These are phyloP conservation scores for Cruciata laevipes DNA, from an alignment of 257 asterid genomes.

Conservation along the genomic window DNA sequence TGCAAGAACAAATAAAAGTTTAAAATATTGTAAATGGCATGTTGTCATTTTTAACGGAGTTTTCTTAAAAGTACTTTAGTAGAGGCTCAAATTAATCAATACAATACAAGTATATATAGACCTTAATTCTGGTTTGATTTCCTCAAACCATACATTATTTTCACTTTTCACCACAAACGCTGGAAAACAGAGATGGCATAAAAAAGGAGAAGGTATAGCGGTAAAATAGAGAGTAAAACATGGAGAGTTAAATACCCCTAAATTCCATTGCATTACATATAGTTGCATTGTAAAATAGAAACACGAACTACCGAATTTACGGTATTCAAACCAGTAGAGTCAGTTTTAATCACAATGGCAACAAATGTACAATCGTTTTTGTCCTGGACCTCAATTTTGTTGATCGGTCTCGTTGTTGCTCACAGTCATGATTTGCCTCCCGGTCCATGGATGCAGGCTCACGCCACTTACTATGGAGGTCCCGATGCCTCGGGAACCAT, in stretches of 20 bases:
- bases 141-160: too few relatives aligned
- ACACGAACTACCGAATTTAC: neutral
- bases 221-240: conserved; percentile 1
- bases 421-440: neutral
- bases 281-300: neutral
- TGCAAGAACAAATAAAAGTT: too few relatives aligned
- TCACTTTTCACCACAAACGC: too few relatives aligned
- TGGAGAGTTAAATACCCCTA: neutral
- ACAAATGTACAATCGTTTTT: neutral
- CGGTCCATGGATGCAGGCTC: conserved; percentile 34
- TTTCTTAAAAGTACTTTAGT: too few relatives aligned
- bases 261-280: neutral
- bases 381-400: neutral
- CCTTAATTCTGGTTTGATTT: too few relatives aligned
- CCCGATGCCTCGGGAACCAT: conserved; percentile 36
- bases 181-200: too few relatives aligned
- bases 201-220: neutral
- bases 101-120: too few relatives aligned
- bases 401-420: conserved; percentile 17
- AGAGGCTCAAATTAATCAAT: too few relatives aligned
- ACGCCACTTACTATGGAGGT: conserved; percentile 44
- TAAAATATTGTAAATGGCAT: too few relatives aligned
- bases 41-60: too few relatives aligned
- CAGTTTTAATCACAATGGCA: conserved; percentile 2
- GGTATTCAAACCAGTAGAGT: neutral